phyloP scores from a whole-genome alignment of 352 stramenopile species.

The Pythium aristosporum region DNA sequence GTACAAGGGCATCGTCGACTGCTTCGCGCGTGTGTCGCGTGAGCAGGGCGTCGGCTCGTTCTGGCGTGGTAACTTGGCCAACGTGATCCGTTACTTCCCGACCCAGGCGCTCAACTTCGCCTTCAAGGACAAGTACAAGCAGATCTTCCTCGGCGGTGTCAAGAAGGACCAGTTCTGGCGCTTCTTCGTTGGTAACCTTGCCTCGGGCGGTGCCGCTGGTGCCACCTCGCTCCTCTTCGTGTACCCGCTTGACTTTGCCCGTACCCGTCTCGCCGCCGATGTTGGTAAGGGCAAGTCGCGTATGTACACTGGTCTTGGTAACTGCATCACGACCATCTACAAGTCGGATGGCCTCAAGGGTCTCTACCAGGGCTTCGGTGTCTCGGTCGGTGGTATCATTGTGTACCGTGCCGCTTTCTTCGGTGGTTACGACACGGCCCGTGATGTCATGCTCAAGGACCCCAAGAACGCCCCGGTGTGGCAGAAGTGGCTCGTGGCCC shows the following conservation, averaged over 20 bases:
- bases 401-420: slow-evolving; percentile 99
- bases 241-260: slow-evolving; percentile 98
- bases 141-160: slow-evolving; percentile 83
- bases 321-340: slow-evolving; percentile 97
- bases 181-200: slow-evolving; percentile 99
- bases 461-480: slow-evolving; percentile 85
- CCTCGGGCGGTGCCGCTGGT: slow-evolving; percentile 96
- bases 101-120: slow-evolving; percentile 93
- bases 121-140: slow-evolving; percentile 94
- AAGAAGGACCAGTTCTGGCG: slow-evolving; percentile 97
- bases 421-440: slow-evolving; percentile 97
- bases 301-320: slow-evolving; percentile 96
- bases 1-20: slow-evolving; percentile 92
- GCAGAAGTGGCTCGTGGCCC: slow-evolving; percentile 91
- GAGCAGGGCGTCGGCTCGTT: slow-evolving; percentile 90
- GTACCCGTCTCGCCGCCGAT: slow-evolving; percentile 98
- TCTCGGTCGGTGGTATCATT: slow-evolving; percentile 98
- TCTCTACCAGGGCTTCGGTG: slow-evolving; percentile 99
- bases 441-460: slow-evolving; percentile 84
- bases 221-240: slow-evolving; percentile 96
- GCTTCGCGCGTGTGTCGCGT: slow-evolving; percentile 85
- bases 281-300: slow-evolving; percentile 96
- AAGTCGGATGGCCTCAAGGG: slow-evolving; percentile 87
- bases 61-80: slow-evolving; percentile 91
- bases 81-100: slow-evolving; percentile 93